Evolutionary conservation across 176 grass and related monocot species (phyloP).

Genomic region (Ensete ventricosum): DNA sequence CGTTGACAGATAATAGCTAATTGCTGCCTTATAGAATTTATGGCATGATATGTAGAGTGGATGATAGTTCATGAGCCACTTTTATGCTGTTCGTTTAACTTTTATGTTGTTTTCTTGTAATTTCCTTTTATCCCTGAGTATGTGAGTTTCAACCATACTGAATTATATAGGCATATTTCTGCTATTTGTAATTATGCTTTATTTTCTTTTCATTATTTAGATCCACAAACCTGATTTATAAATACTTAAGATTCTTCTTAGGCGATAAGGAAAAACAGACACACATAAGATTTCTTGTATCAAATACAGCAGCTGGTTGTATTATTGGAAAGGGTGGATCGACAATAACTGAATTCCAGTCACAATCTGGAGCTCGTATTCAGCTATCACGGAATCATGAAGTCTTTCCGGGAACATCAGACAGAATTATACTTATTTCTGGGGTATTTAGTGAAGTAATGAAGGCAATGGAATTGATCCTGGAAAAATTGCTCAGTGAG

Average conservation of each 20-base stretch:
- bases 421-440: conserved; percentile 90
- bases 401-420: conserved; percentile 84
- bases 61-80: neutral
- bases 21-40: too few relatives aligned
- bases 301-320: conserved; percentile 79
- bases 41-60: too few relatives aligned
- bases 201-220: neutral
- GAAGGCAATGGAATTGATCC: conserved; percentile 92
- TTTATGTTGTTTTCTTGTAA: too few relatives aligned
- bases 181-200: neutral
- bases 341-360: conserved; percentile 93
- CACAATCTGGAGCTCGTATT: conserved; percentile 80
- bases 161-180: neutral
- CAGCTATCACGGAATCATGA: conserved; percentile 86
- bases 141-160: neutral
- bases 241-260: too few relatives aligned
- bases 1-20: too few relatives aligned
- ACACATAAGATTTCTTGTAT: conserved; percentile 74
- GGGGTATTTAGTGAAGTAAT: conserved; percentile 68
- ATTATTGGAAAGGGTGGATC: conserved; percentile 94
- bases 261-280: conserved; percentile 64
- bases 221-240: too few relatives aligned
- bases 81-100: neutral
- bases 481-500: conserved; percentile 82
- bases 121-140: too few relatives aligned